Percentiles rank a stretch among this genome's conserved stretches.
These are phyloP conservation scores for Fusarium tjaetaba DNA, from an alignment of 2,329 filamentous ascomycete genomes.

Conservation along the genomic window DNA sequence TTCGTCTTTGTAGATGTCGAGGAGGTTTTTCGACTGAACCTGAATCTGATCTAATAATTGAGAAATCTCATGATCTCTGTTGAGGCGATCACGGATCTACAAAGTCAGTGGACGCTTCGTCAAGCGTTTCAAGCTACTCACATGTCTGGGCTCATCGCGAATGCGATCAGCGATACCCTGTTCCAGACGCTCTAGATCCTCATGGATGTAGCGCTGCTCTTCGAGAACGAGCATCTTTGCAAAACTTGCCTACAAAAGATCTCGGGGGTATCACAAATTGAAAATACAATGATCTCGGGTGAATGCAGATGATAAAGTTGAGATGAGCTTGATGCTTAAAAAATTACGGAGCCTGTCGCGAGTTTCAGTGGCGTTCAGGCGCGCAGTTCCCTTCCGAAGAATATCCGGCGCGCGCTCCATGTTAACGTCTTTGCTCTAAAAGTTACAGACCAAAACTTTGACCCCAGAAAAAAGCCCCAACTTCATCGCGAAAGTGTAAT, in stretches of 20 bases:
- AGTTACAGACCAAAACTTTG: conserved; percentile 44
- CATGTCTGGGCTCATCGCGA: conserved; percentile 87
- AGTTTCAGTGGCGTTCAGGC: conserved; percentile 39
- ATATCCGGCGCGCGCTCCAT: conserved; percentile 42
- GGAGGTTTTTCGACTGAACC: conserved; percentile 80
- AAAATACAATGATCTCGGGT: background rate
- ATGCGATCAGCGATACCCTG: conserved; percentile 92
- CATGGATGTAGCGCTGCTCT: conserved; percentile 92
- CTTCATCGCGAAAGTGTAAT: conserved; percentile 23
- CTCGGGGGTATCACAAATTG: background rate
- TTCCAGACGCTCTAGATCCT: conserved; percentile 96
- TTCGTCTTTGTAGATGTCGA: conserved; percentile 85
- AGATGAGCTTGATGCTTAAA: conserved; percentile 36
- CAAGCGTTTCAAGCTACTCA: conserved; percentile 55
- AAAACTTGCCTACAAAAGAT: rapidly evolving
- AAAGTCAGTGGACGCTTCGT: conserved; percentile 29
- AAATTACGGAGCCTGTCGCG: conserved; percentile 45
- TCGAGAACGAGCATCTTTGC: conserved; percentile 83
- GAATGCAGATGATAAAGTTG: conserved; percentile 18
- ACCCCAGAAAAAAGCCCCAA: conserved; percentile 11
- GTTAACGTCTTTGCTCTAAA: conserved; percentile 28
- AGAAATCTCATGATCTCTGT: conserved; percentile 90
- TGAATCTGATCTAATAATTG: conserved; percentile 90
- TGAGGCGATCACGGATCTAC: conserved; percentile 87
- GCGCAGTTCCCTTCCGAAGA: conserved; percentile 40